Conservation (phyloP, 345 rosid species). For the Populus tremula region DNA sequence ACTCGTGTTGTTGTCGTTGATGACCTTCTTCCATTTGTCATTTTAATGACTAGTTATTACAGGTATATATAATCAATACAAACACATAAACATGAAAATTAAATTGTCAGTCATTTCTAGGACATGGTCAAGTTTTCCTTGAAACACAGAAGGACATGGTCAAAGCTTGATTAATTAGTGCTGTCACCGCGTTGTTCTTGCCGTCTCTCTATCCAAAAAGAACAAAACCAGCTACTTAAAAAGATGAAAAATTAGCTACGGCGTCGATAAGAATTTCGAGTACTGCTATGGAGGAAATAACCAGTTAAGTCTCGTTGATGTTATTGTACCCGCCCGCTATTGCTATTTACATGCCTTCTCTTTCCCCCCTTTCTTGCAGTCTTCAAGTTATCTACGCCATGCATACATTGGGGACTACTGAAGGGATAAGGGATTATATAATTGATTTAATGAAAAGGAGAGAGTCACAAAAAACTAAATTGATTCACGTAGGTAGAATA, state of each 20-base stretch:
- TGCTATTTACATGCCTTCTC: neutral
- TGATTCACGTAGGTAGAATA: neutral
- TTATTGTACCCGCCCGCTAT: too few species aligned
- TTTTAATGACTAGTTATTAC: neutral
- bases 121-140: neutral
- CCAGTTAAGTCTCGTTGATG: too few species aligned
- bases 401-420: neutral
- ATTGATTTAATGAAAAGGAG: neutral
- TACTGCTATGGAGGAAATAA: too few species aligned
- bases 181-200: slow-evolving; percentile 14
- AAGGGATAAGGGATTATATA: neutral
- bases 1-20: slow-evolving; percentile 39
- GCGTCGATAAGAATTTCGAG: neutral
- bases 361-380: neutral
- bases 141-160: slow-evolving; percentile 1
- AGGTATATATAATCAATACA: too few species aligned
- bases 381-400: neutral
- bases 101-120: neutral
- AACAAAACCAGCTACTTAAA: slow-evolving; percentile 5
- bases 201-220: slow-evolving; percentile 27
- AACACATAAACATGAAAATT: neutral
- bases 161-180: neutral
- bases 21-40: slow-evolving; percentile 40
- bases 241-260: neutral
- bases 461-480: neutral